A percentile compares a stretch with the other conserved stretches of the same genome.
These are phyloP conservation scores for Brassica incana DNA, from an alignment of 345 rosid genomes.

Conservation along the genomic window DNA sequence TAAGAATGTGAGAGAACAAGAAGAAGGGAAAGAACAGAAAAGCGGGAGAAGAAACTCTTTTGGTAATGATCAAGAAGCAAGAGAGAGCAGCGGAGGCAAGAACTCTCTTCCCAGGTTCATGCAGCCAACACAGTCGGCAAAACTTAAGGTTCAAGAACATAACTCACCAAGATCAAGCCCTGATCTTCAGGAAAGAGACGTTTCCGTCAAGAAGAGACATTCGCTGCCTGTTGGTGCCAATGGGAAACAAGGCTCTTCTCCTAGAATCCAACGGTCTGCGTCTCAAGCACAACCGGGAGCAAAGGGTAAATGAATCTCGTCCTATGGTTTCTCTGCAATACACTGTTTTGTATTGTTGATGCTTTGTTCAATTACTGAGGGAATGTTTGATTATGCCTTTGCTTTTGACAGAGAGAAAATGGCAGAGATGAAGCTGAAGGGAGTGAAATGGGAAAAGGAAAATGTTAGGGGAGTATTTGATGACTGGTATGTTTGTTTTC, in stretches of 20 bases:
- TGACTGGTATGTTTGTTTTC: conserved; percentile 20
- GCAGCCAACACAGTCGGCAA: conserved; percentile 95
- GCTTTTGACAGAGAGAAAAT: conserved; percentile 69
- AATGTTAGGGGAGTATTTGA: conserved; percentile 21
- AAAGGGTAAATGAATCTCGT: conserved; percentile 50
- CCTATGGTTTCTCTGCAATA: neutral
- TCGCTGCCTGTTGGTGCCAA: conserved; percentile 80
- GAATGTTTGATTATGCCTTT: neutral
- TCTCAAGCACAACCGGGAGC: conserved; percentile 66
- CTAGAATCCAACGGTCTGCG: conserved; percentile 61
- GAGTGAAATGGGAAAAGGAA: conserved; percentile 6
- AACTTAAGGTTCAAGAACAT: conserved; percentile 73
- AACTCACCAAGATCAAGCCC: conserved; percentile 96
- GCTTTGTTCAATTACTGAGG: neutral
- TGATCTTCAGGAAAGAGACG: conserved; percentile 78
- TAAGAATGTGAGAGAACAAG: conserved; percentile 44
- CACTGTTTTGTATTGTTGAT: neutral
- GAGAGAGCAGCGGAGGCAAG: conserved; percentile 68
- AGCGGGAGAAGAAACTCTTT: conserved; percentile 67
- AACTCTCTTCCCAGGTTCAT: conserved; percentile 87
- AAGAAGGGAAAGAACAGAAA: conserved; percentile 62
- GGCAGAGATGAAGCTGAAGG: conserved; percentile 58
- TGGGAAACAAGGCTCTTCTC: conserved; percentile 92
- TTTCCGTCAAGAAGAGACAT: conserved; percentile 71
- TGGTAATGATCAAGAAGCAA: conserved; percentile 71